Evolutionary conservation across 805 yeast genomes (phyloP), one percentile per base, ranked within the genome.

Genomic region (Nadsonia fulvescens): DNA sequence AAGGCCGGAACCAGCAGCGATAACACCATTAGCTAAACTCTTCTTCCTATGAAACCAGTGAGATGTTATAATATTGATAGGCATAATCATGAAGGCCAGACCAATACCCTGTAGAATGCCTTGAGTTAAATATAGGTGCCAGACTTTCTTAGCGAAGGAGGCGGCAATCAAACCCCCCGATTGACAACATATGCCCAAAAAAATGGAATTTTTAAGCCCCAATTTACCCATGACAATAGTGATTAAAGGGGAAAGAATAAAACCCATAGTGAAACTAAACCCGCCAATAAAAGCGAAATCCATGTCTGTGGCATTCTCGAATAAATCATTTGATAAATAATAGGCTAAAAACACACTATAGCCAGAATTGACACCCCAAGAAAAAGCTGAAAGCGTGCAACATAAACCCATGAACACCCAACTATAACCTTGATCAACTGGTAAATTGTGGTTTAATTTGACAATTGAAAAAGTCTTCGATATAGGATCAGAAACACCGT

Each of bases 91-190:
- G 18, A 61, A 35, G 5, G 58, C 56, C 20, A 59, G 50, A n/a
- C 68, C 63, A 10, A 61, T 25, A 4, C 70, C 71, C 30, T 56
- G 54, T 11, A 62, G 35, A 4, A 64, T 36, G 2, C 72, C 72
- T 39, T 66, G 70, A 5, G 69, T 56, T 28, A 65, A 41, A 37
- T 51, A 61, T 8, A 66, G 34, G 33, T 66, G 69, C 68, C 70
- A 66, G 6, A 58, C 37, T 13, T 51, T 20, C 3, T 24, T 27
- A 3, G 29, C 29, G 18, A 27, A 27, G 4, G 29, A 27, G 4
- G 29, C 29, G 15, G 22, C 25, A 5, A 27, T 22, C 18, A 24
- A 27, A 5, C 29, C 29, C 8, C 22, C 25, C 21, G 18, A 10
- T 10, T 27, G 29, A 6, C 21, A 15, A 8, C 17, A 12, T 9